Percentiles rank a stretch among this genome's conserved stretches.
Evolutionary conservation across 768 basidiomycete genomes (phyloP).

Genomic region (Lactarius pseudohatsudake): DNA sequence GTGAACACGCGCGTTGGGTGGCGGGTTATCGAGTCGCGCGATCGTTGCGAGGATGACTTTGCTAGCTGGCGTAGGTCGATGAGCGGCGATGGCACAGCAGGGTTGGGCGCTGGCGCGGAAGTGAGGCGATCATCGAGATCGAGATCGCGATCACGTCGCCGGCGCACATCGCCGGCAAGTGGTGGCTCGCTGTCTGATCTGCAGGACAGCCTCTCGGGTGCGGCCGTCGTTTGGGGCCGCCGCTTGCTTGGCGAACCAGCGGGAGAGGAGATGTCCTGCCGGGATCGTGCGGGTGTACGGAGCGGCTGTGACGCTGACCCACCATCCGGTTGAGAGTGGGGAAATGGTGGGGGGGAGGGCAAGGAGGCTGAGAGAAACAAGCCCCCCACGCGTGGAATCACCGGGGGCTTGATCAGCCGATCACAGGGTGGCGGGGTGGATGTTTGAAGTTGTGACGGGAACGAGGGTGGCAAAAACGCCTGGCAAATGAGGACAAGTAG

Average conservation of each 20-base stretch:
- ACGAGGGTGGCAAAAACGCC: constrained; percentile 27
- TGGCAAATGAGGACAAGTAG: constrained; percentile 2
- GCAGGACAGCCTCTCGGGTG: background rate
- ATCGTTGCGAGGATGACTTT: constrained; percentile 38
- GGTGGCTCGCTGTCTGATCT: background rate
- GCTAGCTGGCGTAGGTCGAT: constrained; percentile 43
- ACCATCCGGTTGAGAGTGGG: constrained; percentile 15
- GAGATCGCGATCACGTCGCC: constrained; percentile 31
- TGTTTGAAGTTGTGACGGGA: constrained; percentile 25
- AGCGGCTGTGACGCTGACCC: background rate
- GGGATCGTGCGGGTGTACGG: background rate
- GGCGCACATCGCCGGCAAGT: background rate
- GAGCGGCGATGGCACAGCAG: too few relatives aligned
- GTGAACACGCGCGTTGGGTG: constrained; percentile 34
- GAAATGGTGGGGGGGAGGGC: constrained; percentile 21
- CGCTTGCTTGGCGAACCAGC: background rate
- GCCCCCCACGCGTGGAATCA: constrained; percentile 9
- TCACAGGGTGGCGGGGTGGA: constrained; percentile 17
- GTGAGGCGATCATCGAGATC: background rate
- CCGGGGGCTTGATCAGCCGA: constrained; percentile 21
- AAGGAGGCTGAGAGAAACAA: background rate
- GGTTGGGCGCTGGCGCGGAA: constrained; percentile 25
- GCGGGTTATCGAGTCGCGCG: constrained; percentile 36
- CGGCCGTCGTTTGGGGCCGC: background rate
- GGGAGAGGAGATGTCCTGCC: background rate